Evolutionary conservation across 164 flowering plant genomes (phyloP).

Genomic region (Vitis vinifera): ASM3070453v1 NC_081811.1:2643501-2644000

Average conservation of each 20-base stretch:
- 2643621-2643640: background rate
- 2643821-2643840: conserved; percentile 39
- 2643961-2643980: conserved; percentile 9
- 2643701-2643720: no score
- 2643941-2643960: conserved; percentile 4
- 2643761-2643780: no score
- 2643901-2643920: conserved; percentile 58
- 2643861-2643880: conserved; percentile 51
- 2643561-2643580: background rate
- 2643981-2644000: conserved; percentile 30
- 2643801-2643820: background rate
- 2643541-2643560: background rate
- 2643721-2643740: no score
- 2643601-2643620: background rate
- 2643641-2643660: background rate
- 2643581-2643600: background rate
- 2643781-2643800: no score
- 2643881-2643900: conserved; percentile 69
- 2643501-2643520: conserved; percentile 2
- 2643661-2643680: background rate
- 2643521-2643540: background rate
- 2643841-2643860: conserved; percentile 66
- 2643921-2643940: conserved; percentile 21
- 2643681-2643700: background rate
- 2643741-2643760: background rate